Evolutionary conservation across 306 rosid species (phyloP).

Genomic region (Calophaca sinica): DNA sequence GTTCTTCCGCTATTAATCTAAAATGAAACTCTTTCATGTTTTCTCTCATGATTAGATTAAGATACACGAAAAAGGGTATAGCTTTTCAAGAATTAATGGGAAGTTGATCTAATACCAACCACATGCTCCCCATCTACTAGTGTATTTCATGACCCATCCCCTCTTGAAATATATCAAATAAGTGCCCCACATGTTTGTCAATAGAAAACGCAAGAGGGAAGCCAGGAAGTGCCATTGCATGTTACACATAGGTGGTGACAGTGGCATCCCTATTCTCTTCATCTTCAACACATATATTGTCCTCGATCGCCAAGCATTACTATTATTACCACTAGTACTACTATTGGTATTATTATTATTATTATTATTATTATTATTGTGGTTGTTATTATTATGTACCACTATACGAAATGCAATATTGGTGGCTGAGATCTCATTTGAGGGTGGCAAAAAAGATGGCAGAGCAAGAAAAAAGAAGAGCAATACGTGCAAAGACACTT

Average conservation of each 20-base stretch:
- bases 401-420: not conserved
- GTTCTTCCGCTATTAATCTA: not conserved
- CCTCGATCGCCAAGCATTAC: not conserved
- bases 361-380: not conserved
- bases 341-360: not conserved
- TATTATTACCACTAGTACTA: not conserved
- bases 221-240: slow-evolving; percentile 4
- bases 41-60: not conserved
- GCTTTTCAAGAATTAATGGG: too few relatives aligned
- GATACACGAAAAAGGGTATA: too few relatives aligned
- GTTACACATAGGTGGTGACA: not conserved
- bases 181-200: slow-evolving; percentile 4
- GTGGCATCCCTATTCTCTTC: not conserved
- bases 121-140: too few relatives aligned
- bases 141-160: not conserved
- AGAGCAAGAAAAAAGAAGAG: not conserved
- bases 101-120: too few relatives aligned
- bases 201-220: not conserved
- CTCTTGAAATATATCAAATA: not conserved
- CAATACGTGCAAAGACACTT: too few relatives aligned
- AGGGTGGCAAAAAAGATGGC: not conserved
- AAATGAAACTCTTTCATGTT: not conserved
- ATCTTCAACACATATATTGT: slow-evolving; percentile 17
- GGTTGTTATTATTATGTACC: not conserved
- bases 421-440: not conserved